A percentile compares a stretch with the other conserved stretches of the same genome.
These are phyloP conservation scores for Ensete glaucum DNA, from an alignment of 176 grass and related monocot genomes.

Conservation along the genomic window DNA sequence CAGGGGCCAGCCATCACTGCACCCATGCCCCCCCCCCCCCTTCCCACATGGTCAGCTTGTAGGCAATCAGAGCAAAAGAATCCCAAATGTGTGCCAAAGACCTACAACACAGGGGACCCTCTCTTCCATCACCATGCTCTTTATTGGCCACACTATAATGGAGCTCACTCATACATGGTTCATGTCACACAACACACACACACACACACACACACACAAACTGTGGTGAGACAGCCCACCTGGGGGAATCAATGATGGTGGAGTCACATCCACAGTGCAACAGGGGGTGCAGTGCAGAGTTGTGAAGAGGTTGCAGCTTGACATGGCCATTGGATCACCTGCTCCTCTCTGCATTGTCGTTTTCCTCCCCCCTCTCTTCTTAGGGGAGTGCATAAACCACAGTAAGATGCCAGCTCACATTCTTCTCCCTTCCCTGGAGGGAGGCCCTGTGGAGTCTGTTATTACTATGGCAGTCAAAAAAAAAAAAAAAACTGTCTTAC, in stretches of 20 bases:
- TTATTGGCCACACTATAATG: background rate
- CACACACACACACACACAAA: background rate
- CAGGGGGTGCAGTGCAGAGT: background rate
- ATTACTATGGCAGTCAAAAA: background rate
- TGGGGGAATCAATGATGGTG: constrained; percentile 9
- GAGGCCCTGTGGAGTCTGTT: background rate
- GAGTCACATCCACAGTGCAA: constrained; percentile 1
- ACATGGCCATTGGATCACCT: background rate
- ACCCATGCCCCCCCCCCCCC: background rate
- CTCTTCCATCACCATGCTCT: background rate
- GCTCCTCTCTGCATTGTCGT: too few relatives aligned
- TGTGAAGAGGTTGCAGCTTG: background rate
- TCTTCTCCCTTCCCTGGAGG: constrained; percentile 2
- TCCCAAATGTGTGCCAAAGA: background rate
- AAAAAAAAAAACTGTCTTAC: background rate
- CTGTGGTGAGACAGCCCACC: constrained; percentile 5
- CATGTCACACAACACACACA: constrained; percentile 3
- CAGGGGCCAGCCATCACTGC: background rate
- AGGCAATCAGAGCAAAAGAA: background rate
- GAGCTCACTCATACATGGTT: constrained; percentile 4
- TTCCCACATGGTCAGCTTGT: constrained; percentile 1
- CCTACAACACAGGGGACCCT: background rate
- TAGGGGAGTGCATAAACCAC: background rate
- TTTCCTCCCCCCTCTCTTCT: background rate
- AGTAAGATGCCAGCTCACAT: constrained; percentile 1